Base-by-base conservation (phyloP, 768 basidiomycete genomes). In the Mycena venus region DNA sequence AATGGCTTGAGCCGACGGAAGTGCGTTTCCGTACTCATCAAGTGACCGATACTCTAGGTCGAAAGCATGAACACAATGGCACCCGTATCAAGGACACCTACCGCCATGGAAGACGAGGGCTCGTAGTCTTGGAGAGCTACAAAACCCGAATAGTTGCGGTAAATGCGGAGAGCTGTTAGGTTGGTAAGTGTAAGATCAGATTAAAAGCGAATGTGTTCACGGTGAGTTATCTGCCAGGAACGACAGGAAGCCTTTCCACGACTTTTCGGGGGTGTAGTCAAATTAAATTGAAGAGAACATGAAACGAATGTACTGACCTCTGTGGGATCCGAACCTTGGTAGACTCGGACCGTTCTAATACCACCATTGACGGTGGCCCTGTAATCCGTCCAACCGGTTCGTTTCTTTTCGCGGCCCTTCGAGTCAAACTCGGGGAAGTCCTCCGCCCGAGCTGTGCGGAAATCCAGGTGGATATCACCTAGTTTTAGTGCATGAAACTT, bases 381-480 rank as follows among this genome's bases (percentile, higher is more conserved):
- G 29, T 69, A 69, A 25, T 69, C 68, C 14, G 68, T 69, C 68
- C 68, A 69, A 3, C 42, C 67, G 9, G 10, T 34, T 3, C 51
- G 10, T 2, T 15, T 31, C 17, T n/a, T 2, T 2, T 68, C 12
- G 3, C 25, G 23, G 2, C 23, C 8, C 11, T 47, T 21, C 7
- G 14, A 11, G 6, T 15, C 21, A 3, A 7, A 8, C 23, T 55
- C 25, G 12, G 10, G 2, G 58, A 58, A 56, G 10, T 4, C 12
- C 19, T 38, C 2, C 10, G 68, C 27, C 31, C 58, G 58, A 2
- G 68, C 68, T 0, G 68, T 49, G 3, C 32, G 27, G 15, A 69
- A 69, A 2, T 69, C 42, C 4, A 69, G 25, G 4, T 60, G 11
- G 15, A 69, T 69, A 21, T 69, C 68, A 0, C 56, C 68, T 1